A percentile compares a stretch with the other conserved stretches of the same genome.
Evolutionary conservation across 2,329 filamentous ascomycete species (phyloP).

Genomic region (Daldinia eschscholtzii): DNA sequence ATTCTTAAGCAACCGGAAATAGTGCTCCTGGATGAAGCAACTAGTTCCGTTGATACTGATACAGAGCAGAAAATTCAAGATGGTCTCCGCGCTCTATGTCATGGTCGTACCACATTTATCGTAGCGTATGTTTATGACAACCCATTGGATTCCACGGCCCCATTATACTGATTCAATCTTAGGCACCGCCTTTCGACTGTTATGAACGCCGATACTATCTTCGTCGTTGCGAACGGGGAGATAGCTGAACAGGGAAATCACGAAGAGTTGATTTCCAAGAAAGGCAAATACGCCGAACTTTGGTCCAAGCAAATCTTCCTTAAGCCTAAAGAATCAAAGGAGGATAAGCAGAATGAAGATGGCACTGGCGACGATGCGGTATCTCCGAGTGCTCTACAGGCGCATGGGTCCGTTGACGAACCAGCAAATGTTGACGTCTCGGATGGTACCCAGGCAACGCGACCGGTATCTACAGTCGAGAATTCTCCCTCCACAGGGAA

Average conservation of each 20-base stretch:
- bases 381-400: constrained; percentile 38
- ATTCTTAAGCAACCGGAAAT: constrained; percentile 81
- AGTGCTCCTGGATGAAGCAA: constrained; percentile 83
- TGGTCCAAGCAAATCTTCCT: constrained; percentile 74
- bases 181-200: constrained; percentile 79
- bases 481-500: constrained; percentile 43
- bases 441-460: constrained; percentile 24
- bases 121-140: constrained; percentile 64
- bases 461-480: constrained; percentile 26
- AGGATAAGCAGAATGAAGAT: constrained; percentile 41
- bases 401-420: constrained; percentile 37
- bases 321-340: constrained; percentile 60
- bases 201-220: constrained; percentile 75
- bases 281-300: constrained; percentile 72
- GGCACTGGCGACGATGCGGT: not conserved
- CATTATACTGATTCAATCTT: constrained; percentile 33
- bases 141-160: not conserved
- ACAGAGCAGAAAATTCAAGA: constrained; percentile 76
- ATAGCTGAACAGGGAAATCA: constrained; percentile 75
- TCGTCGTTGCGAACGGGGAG: constrained; percentile 73
- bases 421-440: constrained; percentile 27
- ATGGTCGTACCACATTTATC: constrained; percentile 74
- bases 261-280: constrained; percentile 66
- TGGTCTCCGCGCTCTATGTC: constrained; percentile 69
- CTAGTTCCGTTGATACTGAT: constrained; percentile 79